Conservation (phyloP, 805 yeast genomes). For the Grigorovia yakushimaensis region DNA sequence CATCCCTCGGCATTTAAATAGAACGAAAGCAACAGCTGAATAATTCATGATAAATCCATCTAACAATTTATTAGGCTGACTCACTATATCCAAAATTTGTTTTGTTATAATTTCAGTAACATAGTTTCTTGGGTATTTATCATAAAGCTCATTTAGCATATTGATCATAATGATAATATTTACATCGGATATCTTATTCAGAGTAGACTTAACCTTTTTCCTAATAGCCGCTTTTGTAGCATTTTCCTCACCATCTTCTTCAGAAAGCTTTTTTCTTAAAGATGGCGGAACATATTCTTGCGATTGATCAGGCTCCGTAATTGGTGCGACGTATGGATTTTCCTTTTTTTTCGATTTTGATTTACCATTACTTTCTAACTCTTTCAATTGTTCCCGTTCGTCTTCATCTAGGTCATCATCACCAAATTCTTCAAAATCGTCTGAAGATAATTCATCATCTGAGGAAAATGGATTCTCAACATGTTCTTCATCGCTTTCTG, state of each 20-base stretch:
- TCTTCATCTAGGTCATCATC: slow-evolving; percentile 32
- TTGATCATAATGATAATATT: slow-evolving; percentile 62
- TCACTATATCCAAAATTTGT: slow-evolving; percentile 54
- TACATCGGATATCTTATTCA: slow-evolving; percentile 84
- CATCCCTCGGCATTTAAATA: slow-evolving; percentile 71
- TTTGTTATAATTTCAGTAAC: slow-evolving; percentile 63
- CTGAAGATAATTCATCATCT: slow-evolving; percentile 35
- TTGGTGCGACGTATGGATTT: slow-evolving; percentile 69
- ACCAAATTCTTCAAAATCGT: slow-evolving; percentile 35
- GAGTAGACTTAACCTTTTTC: slow-evolving; percentile 65
- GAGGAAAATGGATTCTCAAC: slow-evolving; percentile 30
- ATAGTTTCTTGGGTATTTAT: slow-evolving; percentile 62
- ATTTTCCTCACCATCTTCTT: slow-evolving; percentile 30
- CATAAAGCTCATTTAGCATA: slow-evolving; percentile 55
- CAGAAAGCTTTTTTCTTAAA: slow-evolving; percentile 44
- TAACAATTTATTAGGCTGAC: slow-evolving; percentile 53
- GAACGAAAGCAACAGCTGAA: slow-evolving; percentile 63
- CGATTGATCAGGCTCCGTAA: slow-evolving; percentile 27
- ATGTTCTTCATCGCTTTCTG: slow-evolving; percentile 4
- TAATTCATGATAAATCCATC: slow-evolving; percentile 75
- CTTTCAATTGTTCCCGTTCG: slow-evolving; percentile 26
- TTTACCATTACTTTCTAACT: slow-evolving; percentile 21
- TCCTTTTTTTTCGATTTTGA: slow-evolving; percentile 36
- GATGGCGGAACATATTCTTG: slow-evolving; percentile 82
- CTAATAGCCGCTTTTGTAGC: slow-evolving; percentile 42